phyloP scores from a whole-genome alignment of 805 yeast species.

The Saturnispora dispora region DNA sequence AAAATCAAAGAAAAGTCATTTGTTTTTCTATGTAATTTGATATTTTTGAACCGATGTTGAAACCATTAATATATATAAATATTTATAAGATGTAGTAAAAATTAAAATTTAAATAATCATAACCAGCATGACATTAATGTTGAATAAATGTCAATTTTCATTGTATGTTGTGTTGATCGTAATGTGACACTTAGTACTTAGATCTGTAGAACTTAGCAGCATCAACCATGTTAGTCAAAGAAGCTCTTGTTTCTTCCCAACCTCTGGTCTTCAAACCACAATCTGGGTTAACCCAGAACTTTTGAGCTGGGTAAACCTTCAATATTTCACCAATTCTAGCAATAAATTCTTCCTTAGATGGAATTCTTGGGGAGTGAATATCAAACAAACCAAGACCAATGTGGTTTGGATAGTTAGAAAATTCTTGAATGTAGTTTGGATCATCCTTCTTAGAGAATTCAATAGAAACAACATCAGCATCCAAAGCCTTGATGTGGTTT shows the following conservation, averaged over 20 bases:
- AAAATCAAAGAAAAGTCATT: neutral
- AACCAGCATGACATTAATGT: constrained; percentile 28
- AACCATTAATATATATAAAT: constrained; percentile 28
- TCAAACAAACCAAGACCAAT: constrained; percentile 98
- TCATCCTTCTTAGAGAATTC: constrained; percentile 99
- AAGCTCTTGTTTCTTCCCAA: constrained; percentile 94
- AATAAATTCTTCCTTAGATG: constrained; percentile 94
- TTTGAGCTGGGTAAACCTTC: constrained; percentile 95
- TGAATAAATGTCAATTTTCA: constrained; percentile 27
- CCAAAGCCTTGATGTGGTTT: constrained; percentile 97
- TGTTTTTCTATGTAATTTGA: neutral
- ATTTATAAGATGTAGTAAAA: constrained; percentile 11
- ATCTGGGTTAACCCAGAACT: constrained; percentile 99
- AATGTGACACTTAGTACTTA: constrained; percentile 21
- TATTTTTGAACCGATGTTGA: constrained; percentile 35
- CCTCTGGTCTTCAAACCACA: constrained; percentile 99
- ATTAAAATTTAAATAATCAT: constrained; percentile 11
- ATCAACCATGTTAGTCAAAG: constrained; percentile 96
- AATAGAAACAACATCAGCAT: constrained; percentile 98
- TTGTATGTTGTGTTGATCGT: neutral
- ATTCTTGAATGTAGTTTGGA: constrained; percentile 95
- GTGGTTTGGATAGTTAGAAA: constrained; percentile 98
- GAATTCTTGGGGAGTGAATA: constrained; percentile 99
- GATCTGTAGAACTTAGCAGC: constrained; percentile 94
- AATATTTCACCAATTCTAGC: constrained; percentile 88